phyloP scores from a whole-genome alignment of 495 filamentous ascomycete species.

The Haplographium delicatum region DNA sequence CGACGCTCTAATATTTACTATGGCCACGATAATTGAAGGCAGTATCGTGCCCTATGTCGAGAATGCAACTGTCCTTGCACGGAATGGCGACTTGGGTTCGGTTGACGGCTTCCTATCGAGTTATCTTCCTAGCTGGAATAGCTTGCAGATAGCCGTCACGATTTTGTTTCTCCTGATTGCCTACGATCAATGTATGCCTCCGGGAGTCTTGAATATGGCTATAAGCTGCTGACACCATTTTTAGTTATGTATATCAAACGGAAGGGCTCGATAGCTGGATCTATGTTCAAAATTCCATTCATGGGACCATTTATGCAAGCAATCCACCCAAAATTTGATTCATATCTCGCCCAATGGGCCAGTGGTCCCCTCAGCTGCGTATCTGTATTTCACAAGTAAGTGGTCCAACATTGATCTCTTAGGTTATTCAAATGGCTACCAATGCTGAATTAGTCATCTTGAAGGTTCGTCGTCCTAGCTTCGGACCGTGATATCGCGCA shows the following conservation, averaged over 20 bases:
- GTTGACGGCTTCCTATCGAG: too few species aligned
- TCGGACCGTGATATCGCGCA: constrained; percentile 92
- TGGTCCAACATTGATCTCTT: not conserved
- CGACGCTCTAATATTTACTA: too few species aligned
- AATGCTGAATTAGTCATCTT: not conserved
- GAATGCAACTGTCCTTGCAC: too few species aligned
- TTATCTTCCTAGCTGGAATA: not conserved
- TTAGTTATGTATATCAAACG: constrained; percentile 78
- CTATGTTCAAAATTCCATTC: constrained; percentile 82
- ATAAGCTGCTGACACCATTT: constrained; percentile 1
- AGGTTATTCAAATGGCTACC: not conserved
- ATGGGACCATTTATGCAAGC: constrained; percentile 94
- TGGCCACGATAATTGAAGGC: too few species aligned
- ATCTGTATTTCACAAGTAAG: constrained; percentile 97
- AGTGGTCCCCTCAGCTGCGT: constrained; percentile 92
- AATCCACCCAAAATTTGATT: constrained; percentile 82
- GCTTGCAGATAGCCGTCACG: constrained; percentile 51
- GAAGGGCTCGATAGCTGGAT: constrained; percentile 82
- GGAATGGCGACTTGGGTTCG: too few species aligned
- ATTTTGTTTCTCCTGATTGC: constrained; percentile 61
- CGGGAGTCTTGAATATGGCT: too few species aligned
- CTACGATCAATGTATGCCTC: constrained; percentile 84
- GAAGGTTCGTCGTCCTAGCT: constrained; percentile 93
- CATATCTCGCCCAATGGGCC: constrained; percentile 87
- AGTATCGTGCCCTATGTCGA: too few species aligned